Evolutionary conservation across 176 grass and related monocot species (phyloP), one percentile per base, ranked within the genome.

Genomic region (Zoysia pacifica): DNA sequence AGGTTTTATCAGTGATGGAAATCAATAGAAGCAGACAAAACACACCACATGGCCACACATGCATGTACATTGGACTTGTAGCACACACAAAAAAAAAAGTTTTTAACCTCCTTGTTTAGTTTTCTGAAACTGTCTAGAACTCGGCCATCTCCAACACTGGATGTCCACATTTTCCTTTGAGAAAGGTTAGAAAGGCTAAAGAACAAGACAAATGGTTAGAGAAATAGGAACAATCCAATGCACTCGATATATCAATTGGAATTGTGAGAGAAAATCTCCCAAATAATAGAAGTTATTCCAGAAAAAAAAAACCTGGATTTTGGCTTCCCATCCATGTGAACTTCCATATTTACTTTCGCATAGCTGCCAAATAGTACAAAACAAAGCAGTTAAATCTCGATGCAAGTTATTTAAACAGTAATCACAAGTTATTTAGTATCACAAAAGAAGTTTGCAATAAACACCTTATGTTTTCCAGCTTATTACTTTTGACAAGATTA

Each of bases 271-370:
- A 52, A 41, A 65, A 40, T 53, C 1, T 45, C 59, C 58, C 11
- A 28, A 41, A 55, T 20, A 87, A n/a, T 58, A 58, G 6, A 73
- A 87, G 73, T 55, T 62, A 2, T 2, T 19, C n/a, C 18, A 58
- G 18, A 19, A 58, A 58, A n/a, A n/a, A n/a, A 74, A 74, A 36
- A 98, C 95, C 95, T 94, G 56, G 83, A 87, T 70, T 94, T 93
- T 71, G 73, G 80, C 80, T 76, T 78, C 40, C 76, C 66, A 63
- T 71, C 73, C 39, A 54, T 49, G 48, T 76, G 56, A 65, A 67
- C 71, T 56, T 79, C 87, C 35, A 70, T 12, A 62, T 37, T 84
- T 75, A 60, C 80, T 11, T 78, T 79, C 1, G 5, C 70, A 72
- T 72, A 79, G 15, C 86, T 79, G 60, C 55, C 51, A 55, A 61